Conservation (phyloP, 1,284 basidiomycete species). For the Uromyces viciae-fabae region DNA sequence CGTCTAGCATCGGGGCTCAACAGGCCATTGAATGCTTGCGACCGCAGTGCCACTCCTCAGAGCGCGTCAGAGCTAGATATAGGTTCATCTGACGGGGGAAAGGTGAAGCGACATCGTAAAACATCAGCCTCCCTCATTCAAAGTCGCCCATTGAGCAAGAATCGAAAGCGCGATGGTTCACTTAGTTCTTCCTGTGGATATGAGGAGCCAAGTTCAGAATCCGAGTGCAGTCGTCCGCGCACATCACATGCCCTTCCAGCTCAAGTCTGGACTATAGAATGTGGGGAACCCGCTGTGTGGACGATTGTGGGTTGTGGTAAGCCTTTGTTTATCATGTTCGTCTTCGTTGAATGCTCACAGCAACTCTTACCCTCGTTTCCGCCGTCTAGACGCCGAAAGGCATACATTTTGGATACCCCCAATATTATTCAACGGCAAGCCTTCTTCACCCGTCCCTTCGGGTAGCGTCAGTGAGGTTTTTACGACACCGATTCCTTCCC, state of each 20-base stretch:
- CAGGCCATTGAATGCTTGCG: conserved; percentile 15
- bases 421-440: conserved; percentile 48
- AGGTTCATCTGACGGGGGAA: conserved; percentile 52
- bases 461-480: conserved; percentile 49
- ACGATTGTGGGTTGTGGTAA: conserved; percentile 82
- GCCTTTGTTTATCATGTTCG: conserved; percentile 49
- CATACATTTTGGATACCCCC: conserved; percentile 56
- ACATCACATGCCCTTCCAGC: conserved; percentile 1
- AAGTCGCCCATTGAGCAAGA: neutral
- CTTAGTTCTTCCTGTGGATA: conserved; percentile 22
- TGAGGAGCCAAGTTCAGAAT: conserved; percentile 44
- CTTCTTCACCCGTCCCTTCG: conserved; percentile 19
- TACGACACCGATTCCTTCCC: conserved; percentile 56
- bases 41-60: conserved; percentile 21
- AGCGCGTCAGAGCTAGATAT: neutral
- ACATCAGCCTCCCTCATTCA: conserved; percentile 49
- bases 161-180: conserved; percentile 12
- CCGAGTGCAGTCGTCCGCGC: conserved; percentile 14
- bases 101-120: conserved; percentile 52
- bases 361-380: no score
- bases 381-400: conserved; percentile 57
- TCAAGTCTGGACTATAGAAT: conserved; percentile 47
- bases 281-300: conserved; percentile 77
- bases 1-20: neutral
- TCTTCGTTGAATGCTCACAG: no score